phyloP scores from a whole-genome alignment of 176 grass and related monocot genomes.

The Triticum urartu region DNA sequence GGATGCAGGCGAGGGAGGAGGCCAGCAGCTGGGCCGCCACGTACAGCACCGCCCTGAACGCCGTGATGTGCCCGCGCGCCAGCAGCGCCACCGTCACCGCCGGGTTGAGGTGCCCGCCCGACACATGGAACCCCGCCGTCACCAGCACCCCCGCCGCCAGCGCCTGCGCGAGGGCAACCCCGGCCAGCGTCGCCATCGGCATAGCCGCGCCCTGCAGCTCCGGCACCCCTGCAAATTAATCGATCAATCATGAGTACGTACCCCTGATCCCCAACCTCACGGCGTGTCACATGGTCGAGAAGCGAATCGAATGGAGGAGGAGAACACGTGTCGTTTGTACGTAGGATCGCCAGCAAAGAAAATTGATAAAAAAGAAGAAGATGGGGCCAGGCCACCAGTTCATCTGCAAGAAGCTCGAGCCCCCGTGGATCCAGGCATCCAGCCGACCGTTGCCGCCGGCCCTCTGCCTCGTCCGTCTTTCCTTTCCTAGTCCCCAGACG shows the following conservation, averaged over 20 bases:
- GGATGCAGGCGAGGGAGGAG: constrained; percentile 57
- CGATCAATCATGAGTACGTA: not conserved
- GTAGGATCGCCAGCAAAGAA: no score
- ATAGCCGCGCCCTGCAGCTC: constrained; percentile 13
- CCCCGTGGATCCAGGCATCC: no score
- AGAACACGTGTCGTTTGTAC: no score
- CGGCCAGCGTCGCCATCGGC: constrained; percentile 47
- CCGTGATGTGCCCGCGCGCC: constrained; percentile 67
- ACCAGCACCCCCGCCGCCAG: constrained; percentile 50
- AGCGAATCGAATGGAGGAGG: not conserved
- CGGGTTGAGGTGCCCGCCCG: constrained; percentile 86
- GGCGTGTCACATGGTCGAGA: no score
- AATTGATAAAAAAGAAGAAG: no score
- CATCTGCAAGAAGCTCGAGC: no score
- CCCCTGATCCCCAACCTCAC: not conserved
- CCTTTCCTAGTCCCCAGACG: no score
- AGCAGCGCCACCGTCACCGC: constrained; percentile 86
- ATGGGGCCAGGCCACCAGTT: no score
- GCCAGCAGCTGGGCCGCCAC: constrained; percentile 73
- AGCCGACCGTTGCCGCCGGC: no score
- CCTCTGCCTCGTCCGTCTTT: no score
- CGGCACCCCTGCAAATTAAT: not conserved
- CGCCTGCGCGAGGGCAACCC: constrained; percentile 41
- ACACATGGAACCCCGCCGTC: constrained; percentile 54
- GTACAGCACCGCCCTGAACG: constrained; percentile 64